Conservation (phyloP, 2,329 filamentous ascomycete genomes). For the Clarireedia hainanense region DNA sequence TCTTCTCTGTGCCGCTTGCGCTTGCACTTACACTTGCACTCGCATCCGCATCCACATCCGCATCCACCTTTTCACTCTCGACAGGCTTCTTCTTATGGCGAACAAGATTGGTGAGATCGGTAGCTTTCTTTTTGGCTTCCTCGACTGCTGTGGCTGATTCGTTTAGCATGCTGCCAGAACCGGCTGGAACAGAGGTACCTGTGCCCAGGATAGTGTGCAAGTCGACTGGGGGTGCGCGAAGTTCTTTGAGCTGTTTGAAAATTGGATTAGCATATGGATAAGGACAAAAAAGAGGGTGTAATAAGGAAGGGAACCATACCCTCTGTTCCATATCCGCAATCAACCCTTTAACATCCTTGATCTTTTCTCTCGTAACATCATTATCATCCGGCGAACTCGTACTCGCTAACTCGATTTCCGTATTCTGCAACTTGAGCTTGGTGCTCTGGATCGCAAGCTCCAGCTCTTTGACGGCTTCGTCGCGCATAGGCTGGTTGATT, state of each 20-base stretch:
- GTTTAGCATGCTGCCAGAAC: slow-evolving; percentile 48
- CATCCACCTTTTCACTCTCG: slow-evolving; percentile 24
- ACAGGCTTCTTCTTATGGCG: slow-evolving; percentile 50
- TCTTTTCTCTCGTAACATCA: slow-evolving; percentile 51
- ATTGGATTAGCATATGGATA: slow-evolving; percentile 10
- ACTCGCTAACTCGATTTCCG: slow-evolving; percentile 58
- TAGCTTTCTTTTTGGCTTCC: slow-evolving; percentile 56
- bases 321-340: slow-evolving; percentile 63
- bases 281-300: background rate
- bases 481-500: slow-evolving; percentile 61
- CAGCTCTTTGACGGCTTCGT: slow-evolving; percentile 64
- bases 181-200: slow-evolving; percentile 19
- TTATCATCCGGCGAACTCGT: slow-evolving; percentile 59
- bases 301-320: background rate
- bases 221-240: slow-evolving; percentile 55
- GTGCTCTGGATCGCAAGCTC: slow-evolving; percentile 68
- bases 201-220: slow-evolving; percentile 48
- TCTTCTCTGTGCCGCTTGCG: slow-evolving; percentile 33
- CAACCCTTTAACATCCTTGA: slow-evolving; percentile 70
- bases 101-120: slow-evolving; percentile 62
- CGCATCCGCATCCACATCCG: slow-evolving; percentile 28
- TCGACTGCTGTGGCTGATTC: slow-evolving; percentile 58
- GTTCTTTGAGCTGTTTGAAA: slow-evolving; percentile 52
- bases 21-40: slow-evolving; percentile 32
- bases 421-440: slow-evolving; percentile 60